Base-by-base conservation (phyloP, 768 basidiomycete species). In the Cystobasidium ongulense region DNA sequence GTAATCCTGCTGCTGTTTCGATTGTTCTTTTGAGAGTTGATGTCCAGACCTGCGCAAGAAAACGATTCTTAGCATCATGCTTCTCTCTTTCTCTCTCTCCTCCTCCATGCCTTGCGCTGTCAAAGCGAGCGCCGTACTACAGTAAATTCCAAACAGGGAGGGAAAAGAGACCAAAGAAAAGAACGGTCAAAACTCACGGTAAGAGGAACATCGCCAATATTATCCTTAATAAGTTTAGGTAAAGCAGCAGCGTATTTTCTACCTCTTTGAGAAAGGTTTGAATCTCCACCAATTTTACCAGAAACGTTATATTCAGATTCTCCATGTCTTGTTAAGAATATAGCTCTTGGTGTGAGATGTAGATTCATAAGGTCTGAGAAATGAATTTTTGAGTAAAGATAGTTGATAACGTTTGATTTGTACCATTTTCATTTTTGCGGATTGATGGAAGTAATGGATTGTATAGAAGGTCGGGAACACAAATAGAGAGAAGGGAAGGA, bases 231-330 rank as follows among this genome's bases (percentile, higher is more conserved):
- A 72, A 99, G 83, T 29, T 85, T 87, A 1, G 96, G 96, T 15
- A 99, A 85, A 1, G 92, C 90, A 21, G 82, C 81, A 8, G 94
- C 88, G 81, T 99, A 99, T 77, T 88, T 82, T 83, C 89, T 84
- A 1, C 96, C 96, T 72, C 88, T 87, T 35, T 85, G 84, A 0
- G 94, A 97, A 54, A 99, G 83, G 21, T 87, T 81, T 0, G 96
- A 91, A 80, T 99, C 96, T n/a, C 96, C 96, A 27, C 96, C 96
- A 74, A 99, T 96, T 83, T 93, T 91, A 13, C 95, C 95, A 77
- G 91, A 88, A 3, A 99, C 87, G 78, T 99, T 99, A 82, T 86
- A 97, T 82, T 92, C 90, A 78, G 92, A 96, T 82, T 99, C 96
- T 15, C 96, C 96, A 78, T 99, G 96, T 94, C 96, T 83, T 3